Evolutionary conservation across 2,329 filamentous ascomycete species (phyloP), one percentile per base, ranked within the genome.

Genomic region (Mycogone perniciosa): DNA sequence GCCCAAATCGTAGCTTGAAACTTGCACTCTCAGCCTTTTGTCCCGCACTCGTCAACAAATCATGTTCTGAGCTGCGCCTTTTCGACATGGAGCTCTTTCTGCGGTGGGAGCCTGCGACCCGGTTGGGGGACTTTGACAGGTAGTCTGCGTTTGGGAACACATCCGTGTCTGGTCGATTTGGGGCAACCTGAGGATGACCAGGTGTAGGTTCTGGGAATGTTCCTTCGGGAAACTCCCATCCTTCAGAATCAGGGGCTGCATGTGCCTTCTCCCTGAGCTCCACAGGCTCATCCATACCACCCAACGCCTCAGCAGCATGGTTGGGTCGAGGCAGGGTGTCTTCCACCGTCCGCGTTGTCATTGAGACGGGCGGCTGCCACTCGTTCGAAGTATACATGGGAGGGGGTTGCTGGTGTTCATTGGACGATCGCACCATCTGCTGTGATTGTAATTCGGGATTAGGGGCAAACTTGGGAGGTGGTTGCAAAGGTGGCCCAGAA

Each of bases 181-280:
- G 74, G 31, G 67, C 69, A 8, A 75, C 65, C 49, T 77, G 76
- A 46, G 75, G 68, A 42, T 79, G 75, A 5, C 66, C 59, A 31
- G 71, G 66, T 40, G 66, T 64, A 9, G 79, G 70, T 38, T 88
- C 85, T 0, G 80, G 71, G 47, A 83, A 81, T n/a, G 77, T 74
- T 7, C 82, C 77, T 52, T 96, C 90, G 48, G 92, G 89, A 59
- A 99, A 99, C 62, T 95, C 91, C 93, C 93, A 99, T 7, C 81
- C 88, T 62, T 96, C 91, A 1, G 77, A 64, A 52, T 87, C 83
- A 4, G 76, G 71, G 6, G 67, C 62, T 1, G 63, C 60, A 27
- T 67, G 54, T 54, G 59, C 67, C 62, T 84, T 79, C 48, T 81
- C 75, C 27, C 70, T 62, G 11, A 70, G 59, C 35, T 74, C 71